These are phyloP conservation scores for Candida oleophila DNA, from an alignment of 805 yeast species.

Conservation along the genomic window DNA sequence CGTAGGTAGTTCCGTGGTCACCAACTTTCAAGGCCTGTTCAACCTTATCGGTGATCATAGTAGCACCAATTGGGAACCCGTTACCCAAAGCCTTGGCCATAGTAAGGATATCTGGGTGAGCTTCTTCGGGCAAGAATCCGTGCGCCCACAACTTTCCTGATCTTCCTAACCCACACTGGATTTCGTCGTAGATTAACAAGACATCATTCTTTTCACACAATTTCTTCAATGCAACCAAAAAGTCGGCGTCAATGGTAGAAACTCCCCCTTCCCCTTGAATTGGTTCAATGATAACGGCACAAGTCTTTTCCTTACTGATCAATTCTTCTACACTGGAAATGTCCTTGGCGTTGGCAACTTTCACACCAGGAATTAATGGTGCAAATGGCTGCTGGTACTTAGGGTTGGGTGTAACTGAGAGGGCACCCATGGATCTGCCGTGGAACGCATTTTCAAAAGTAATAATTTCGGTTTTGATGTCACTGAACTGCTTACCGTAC, in stretches of 20 bases:
- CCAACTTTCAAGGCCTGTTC: slow-evolving; percentile 77
- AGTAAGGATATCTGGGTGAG: slow-evolving; percentile 92
- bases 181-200: slow-evolving; percentile 86
- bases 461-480: slow-evolving; percentile 69
- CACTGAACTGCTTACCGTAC: slow-evolving; percentile 58
- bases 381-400: slow-evolving; percentile 91
- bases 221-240: slow-evolving; percentile 62
- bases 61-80: slow-evolving; percentile 95
- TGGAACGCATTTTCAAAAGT: slow-evolving; percentile 92
- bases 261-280: slow-evolving; percentile 99
- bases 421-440: slow-evolving; percentile 92
- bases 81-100: slow-evolving; percentile 96
- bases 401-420: slow-evolving; percentile 87
- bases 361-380: slow-evolving; percentile 89
- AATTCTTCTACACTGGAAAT: slow-evolving; percentile 55
- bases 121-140: slow-evolving; percentile 64
- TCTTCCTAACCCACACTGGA: slow-evolving; percentile 95
- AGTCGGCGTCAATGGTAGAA: slow-evolving; percentile 61
- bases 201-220: slow-evolving; percentile 71
- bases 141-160: slow-evolving; percentile 95
- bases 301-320: slow-evolving; percentile 59
- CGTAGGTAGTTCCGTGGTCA: slow-evolving; percentile 97
- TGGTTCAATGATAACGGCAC: slow-evolving; percentile 95
- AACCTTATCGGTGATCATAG: slow-evolving; percentile 78
- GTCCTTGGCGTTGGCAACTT: slow-evolving; percentile 62